Conservation (phyloP, 768 basidiomycete species). For the Serendipita indica region DNA sequence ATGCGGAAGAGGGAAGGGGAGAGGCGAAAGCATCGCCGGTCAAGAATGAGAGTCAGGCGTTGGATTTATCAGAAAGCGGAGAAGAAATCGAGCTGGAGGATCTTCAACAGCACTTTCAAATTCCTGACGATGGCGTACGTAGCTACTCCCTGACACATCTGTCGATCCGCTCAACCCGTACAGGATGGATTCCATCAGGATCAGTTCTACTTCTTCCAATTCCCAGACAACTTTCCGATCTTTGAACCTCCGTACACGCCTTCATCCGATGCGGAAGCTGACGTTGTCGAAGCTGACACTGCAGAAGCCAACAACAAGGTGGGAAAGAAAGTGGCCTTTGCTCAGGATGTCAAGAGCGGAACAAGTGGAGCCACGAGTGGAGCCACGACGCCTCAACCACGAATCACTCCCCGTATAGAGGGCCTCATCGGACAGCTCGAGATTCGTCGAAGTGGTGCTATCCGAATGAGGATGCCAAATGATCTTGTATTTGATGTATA, state of each 20-base stretch:
- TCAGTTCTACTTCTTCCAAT: constrained; percentile 77
- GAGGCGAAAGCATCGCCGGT: constrained; percentile 20
- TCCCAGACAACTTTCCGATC: constrained; percentile 69
- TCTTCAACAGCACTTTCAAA: constrained; percentile 52
- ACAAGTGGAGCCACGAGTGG: constrained; percentile 23
- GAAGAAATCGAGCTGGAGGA: constrained; percentile 70
- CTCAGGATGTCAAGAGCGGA: constrained; percentile 41
- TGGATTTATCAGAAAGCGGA: constrained; percentile 61
- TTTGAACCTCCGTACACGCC: too few species aligned
- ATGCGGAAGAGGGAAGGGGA: constrained; percentile 22
- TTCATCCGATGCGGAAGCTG: constrained; percentile 21
- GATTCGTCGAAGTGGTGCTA: constrained; percentile 68
- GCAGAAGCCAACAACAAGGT: constrained; percentile 14
- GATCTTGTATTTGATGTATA: constrained; percentile 73
- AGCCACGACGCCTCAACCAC: constrained; percentile 17
- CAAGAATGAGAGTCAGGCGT: constrained; percentile 28
- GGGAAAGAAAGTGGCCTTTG: constrained; percentile 48
- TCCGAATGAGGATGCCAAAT: constrained; percentile 73
- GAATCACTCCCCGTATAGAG: constrained; percentile 32
- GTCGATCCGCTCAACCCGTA: not conserved
- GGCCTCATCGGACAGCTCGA: constrained; percentile 76
- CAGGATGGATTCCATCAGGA: constrained; percentile 20
- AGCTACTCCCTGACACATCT: too few species aligned
- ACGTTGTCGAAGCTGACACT: constrained; percentile 11
- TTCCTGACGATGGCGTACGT: constrained; percentile 15